A percentile compares a stretch with the other conserved stretches of the same genome.
phyloP scores from a whole-genome alignment of 257 asterid genomes.

The Ocimum tenuiflorum region DNA sequence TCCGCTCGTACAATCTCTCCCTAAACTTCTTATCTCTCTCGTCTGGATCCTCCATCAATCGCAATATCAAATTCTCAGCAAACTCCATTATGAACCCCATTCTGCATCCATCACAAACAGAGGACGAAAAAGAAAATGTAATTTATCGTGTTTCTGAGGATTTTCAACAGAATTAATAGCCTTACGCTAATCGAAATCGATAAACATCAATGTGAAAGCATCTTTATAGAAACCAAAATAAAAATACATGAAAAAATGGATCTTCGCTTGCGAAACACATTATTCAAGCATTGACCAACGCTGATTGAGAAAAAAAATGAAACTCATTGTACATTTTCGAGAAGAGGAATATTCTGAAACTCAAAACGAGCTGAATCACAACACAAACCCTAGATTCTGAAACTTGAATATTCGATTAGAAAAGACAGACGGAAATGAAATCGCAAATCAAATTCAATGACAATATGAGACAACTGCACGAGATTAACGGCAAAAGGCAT shows the following conservation, averaged over 20 bases:
- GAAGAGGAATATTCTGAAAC: neutral
- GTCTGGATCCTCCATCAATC: constrained; percentile 75
- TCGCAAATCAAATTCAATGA: neutral
- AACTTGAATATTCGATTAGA: neutral
- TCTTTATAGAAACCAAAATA: neutral
- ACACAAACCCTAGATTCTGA: neutral
- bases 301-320: too few species aligned
- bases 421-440: neutral
- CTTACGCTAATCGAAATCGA: too few species aligned
- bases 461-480: neutral
- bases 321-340: neutral
- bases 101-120: neutral
- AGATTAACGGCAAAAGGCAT: neutral
- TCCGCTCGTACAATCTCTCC: constrained; percentile 44
- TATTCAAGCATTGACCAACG: neutral
- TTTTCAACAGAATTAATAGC: neutral
- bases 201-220: neutral
- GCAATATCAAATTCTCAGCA: constrained; percentile 65
- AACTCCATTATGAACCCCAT: constrained; percentile 83
- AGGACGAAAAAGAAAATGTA: too few species aligned
- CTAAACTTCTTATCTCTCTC: constrained; percentile 68
- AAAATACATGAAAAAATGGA: too few species aligned
- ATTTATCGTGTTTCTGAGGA: neutral
- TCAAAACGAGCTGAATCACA: neutral
- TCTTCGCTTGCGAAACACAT: neutral